A percentile compares a stretch with the other conserved stretches of the same genome.
Conservation (phyloP, 257 asterid genomes). For the Nicotiana knightiana region DNA sequence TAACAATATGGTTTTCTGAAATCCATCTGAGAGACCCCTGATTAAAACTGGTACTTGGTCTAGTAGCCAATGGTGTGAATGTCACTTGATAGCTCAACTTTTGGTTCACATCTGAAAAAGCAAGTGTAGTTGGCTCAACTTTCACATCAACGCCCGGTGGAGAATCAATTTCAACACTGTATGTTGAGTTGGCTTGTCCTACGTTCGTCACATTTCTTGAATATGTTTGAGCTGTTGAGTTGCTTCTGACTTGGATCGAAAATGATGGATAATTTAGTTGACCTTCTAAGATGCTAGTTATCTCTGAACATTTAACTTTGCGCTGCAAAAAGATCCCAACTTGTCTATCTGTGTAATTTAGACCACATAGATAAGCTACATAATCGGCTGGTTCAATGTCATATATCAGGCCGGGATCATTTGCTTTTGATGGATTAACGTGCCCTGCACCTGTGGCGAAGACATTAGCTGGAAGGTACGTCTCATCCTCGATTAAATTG, state of each 20-base stretch:
- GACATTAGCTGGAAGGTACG: not conserved
- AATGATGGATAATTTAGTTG: slow-evolving; percentile 38
- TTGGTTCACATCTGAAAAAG: slow-evolving; percentile 12
- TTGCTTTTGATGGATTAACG: slow-evolving; percentile 28
- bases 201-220: slow-evolving; percentile 35
- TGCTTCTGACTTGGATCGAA: not conserved
- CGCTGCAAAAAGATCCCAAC: slow-evolving; percentile 6
- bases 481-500: slow-evolving; percentile 7
- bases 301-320: slow-evolving; percentile 5
- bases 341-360: slow-evolving; percentile 12
- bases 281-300: slow-evolving; percentile 13
- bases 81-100: slow-evolving; percentile 12
- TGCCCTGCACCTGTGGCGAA: slow-evolving; percentile 35
- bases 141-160: slow-evolving; percentile 8
- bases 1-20: slow-evolving; percentile 16
- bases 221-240: slow-evolving; percentile 4
- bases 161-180: not conserved
- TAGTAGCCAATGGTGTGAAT: slow-evolving; percentile 8
- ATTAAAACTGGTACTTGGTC: not conserved
- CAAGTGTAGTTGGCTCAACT: slow-evolving; percentile 16
- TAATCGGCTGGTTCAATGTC: slow-evolving; percentile 21
- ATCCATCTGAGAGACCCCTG: slow-evolving; percentile 31
- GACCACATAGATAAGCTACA: slow-evolving; percentile 28
- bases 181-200: slow-evolving; percentile 24
- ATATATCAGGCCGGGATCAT: slow-evolving; percentile 30